Evolutionary conservation across 2,329 filamentous ascomycete genomes (phyloP).

Genomic region (Cladosporium oxysporum): DNA sequence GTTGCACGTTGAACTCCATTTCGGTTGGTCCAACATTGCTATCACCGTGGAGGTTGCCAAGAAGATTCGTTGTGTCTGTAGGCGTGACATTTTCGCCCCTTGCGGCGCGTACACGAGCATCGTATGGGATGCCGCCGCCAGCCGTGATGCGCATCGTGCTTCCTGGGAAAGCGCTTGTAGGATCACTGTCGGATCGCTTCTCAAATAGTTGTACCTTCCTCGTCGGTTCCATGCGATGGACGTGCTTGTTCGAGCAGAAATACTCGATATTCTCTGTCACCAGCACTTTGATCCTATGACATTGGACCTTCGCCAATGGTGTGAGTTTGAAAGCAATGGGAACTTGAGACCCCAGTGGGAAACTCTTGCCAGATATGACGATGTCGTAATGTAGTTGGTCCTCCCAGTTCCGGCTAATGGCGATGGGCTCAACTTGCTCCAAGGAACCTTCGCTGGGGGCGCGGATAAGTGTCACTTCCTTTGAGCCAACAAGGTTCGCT

Average conservation of each 20-base stretch:
- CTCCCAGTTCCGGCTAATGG: conserved; percentile 91
- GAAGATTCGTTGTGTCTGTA: conserved; percentile 65
- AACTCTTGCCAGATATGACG: conserved; percentile 92
- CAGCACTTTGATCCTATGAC: conserved; percentile 88
- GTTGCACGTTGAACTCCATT: conserved; percentile 90
- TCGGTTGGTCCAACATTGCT: conserved; percentile 82
- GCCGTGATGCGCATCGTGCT: conserved; percentile 76
- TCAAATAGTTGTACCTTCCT: conserved; percentile 85
- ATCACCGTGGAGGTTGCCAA: conserved; percentile 78
- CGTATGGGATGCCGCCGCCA: conserved; percentile 75
- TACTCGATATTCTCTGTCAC: conserved; percentile 91
- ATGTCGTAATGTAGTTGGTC: conserved; percentile 96
- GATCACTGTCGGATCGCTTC: conserved; percentile 77
- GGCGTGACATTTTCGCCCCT: conserved; percentile 57
- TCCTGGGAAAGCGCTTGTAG: conserved; percentile 70
- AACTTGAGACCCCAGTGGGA: conserved; percentile 82
- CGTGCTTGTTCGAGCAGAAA: conserved; percentile 80
- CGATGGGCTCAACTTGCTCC: conserved; percentile 90
- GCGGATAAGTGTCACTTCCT: conserved; percentile 81
- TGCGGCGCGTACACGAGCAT: conserved; percentile 58
- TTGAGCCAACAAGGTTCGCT: conserved; percentile 77
- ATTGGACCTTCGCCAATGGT: conserved; percentile 87
- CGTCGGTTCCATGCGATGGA: conserved; percentile 80
- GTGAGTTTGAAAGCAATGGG: conserved; percentile 94
- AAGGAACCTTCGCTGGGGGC: conserved; percentile 84